A percentile compares a stretch with the other conserved stretches of the same genome.
Evolutionary conservation across 1,284 basidiomycete species (phyloP).

Genomic region (Leccinum griseonigrum): DNA sequence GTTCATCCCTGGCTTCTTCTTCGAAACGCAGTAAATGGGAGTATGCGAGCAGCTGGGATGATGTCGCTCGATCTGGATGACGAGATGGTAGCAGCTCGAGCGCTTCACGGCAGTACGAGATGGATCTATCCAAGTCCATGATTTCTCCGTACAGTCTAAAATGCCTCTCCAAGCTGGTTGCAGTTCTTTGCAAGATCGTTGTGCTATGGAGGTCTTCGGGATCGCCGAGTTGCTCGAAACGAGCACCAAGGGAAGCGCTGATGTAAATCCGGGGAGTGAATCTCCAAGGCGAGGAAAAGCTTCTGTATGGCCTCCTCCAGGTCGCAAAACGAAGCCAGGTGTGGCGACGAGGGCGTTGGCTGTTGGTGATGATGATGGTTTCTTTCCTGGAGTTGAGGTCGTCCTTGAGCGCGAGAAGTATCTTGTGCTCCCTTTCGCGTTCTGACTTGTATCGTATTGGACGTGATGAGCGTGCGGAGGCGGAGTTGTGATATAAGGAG

Average conservation of each 20-base stretch:
- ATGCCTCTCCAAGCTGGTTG: slow-evolving; percentile 20
- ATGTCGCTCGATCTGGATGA: slow-evolving; percentile 18
- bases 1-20: slow-evolving; percentile 20
- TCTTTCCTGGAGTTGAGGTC: no score
- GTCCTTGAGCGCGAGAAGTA: no score
- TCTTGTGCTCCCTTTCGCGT: no score
- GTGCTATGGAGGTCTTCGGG: slow-evolving; percentile 24
- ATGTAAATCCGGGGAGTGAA: slow-evolving; percentile 11
- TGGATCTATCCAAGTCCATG: slow-evolving; percentile 22
- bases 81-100: slow-evolving; percentile 21
- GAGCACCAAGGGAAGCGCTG: slow-evolving; percentile 23
- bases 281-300: slow-evolving; percentile 22
- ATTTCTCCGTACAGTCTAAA: slow-evolving; percentile 23
- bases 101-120: slow-evolving; percentile 24
- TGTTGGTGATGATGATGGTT: no score
- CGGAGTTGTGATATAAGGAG: no score
- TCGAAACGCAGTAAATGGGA: slow-evolving; percentile 26
- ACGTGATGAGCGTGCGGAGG: no score
- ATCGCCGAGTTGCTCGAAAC: slow-evolving; percentile 24
- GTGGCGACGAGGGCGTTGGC: no score
- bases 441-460: no score
- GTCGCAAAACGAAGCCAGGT: slow-evolving; percentile 8
- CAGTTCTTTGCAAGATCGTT: slow-evolving; percentile 16
- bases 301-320: slow-evolving; percentile 32
- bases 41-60: slow-evolving; percentile 16